Percentiles rank a stretch among this genome's conserved stretches.
Conservation (phyloP, 1,139 yeast species). For the Nakaseomyces glabratus region DNA sequence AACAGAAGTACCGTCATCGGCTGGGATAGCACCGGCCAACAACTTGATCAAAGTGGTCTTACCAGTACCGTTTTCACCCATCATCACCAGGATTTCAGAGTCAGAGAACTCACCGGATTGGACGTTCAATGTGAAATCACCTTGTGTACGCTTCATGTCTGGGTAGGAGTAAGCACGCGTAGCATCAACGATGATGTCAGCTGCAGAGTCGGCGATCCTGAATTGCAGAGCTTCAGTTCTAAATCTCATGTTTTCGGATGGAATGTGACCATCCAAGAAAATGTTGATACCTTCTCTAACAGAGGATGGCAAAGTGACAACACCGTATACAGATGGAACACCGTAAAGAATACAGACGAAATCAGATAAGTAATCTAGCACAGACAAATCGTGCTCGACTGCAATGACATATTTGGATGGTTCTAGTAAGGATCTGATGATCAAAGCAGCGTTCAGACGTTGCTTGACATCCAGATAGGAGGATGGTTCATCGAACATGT, state of each 20-base stretch:
- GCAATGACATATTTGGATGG: conserved; percentile 80
- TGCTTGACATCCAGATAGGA: conserved; percentile 97
- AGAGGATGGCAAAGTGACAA: conserved; percentile 88
- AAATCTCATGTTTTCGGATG: conserved; percentile 92
- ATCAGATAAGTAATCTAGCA: conserved; percentile 90
- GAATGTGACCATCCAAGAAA: conserved; percentile 95
- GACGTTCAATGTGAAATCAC: conserved; percentile 80
- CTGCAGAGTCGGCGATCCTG: conserved; percentile 88
- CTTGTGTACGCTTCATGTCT: conserved; percentile 79
- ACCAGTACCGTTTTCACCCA: conserved; percentile 99
- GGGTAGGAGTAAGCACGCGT: conserved; percentile 74
- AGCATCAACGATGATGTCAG: conserved; percentile 66
- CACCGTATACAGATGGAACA: conserved; percentile 97
- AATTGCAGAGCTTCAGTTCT: conserved; percentile 93
- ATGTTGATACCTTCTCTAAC: conserved; percentile 98
- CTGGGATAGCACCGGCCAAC: conserved; percentile 84
- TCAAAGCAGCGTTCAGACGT: conserved; percentile 93
- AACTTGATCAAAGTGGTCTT: conserved; percentile 94
- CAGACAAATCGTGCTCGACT: conserved; percentile 97
- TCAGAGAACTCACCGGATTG: conserved; percentile 88
- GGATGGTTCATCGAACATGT: conserved; percentile 99
- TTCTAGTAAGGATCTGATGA: conserved; percentile 73
- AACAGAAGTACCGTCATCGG: conserved; percentile 69
- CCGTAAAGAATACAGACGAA: conserved; percentile 94
- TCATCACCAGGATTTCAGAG: conserved; percentile 95